A percentile compares a stretch with the other conserved stretches of the same genome.
These are phyloP conservation scores for Amborella trichopoda DNA, from an alignment of 164 flowering plant genomes.

Conservation along the genomic window DNA sequence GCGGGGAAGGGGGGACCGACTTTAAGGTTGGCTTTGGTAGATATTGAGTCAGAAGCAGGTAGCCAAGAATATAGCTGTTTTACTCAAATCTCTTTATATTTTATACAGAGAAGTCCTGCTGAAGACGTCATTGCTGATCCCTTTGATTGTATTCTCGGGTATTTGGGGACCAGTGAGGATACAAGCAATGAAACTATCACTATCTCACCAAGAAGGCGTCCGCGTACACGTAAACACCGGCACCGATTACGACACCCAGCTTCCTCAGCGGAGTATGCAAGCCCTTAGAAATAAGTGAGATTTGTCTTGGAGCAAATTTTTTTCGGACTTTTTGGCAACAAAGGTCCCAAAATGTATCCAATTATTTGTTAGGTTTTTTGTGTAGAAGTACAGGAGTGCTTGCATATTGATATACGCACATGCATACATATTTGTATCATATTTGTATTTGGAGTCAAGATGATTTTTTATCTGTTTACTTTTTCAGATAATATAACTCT, in stretches of 20 bases:
- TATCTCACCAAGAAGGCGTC: conserved; percentile 11
- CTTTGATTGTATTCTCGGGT: conserved; percentile 39
- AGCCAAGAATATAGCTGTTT: not conserved
- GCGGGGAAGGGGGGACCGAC: no score
- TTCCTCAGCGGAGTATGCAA: conserved; percentile 9
- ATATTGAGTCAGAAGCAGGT: not conserved
- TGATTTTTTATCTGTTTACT: no score
- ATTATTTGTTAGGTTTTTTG: no score
- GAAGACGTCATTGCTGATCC: conserved; percentile 18
- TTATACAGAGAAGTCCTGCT: conserved; percentile 19
- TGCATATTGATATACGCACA: no score
- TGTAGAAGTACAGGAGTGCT: no score
- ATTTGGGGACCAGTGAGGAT: conserved; percentile 22
- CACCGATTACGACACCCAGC: conserved; percentile 30
- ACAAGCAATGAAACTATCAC: conserved; percentile 13
- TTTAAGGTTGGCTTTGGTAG: not conserved
- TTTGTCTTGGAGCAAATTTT: no score
- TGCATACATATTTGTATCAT: no score
- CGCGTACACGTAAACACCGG: conserved; percentile 26
- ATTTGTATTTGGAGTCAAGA: no score
- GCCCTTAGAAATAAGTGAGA: no score
- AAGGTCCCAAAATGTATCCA: no score
- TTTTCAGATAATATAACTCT: no score
- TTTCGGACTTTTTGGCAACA: no score
- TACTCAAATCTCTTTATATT: not conserved